Conservation (phyloP, 176 grass and related monocot species). For the Juncus inflexus region DNA sequence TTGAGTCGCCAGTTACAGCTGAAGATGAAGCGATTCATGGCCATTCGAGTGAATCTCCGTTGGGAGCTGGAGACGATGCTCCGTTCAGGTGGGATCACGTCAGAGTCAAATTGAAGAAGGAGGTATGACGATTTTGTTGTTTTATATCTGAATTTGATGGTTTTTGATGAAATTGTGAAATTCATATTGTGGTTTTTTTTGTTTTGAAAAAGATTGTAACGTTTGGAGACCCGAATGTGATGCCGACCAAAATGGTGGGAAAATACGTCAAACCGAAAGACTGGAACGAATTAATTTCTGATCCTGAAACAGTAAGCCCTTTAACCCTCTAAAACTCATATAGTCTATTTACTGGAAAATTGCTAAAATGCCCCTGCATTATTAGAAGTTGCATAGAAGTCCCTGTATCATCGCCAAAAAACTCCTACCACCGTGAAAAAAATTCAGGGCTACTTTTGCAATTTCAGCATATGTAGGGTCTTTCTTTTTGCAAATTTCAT, state of each 20-base stretch:
- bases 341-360: not conserved
- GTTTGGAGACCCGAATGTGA: conserved; percentile 74
- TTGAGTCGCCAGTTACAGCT: conserved; percentile 84
- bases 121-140: conserved; percentile 39
- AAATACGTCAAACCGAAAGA: conserved; percentile 87
- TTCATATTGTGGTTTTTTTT: conserved; percentile 6
- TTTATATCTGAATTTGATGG: conserved; percentile 12
- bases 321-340: not conserved
- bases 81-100: conserved; percentile 98
- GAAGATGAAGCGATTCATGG: conserved; percentile 97
- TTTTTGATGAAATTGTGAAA: conserved; percentile 14
- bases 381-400: too few species aligned
- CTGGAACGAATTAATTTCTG: conserved; percentile 84
- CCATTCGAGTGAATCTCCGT: conserved; percentile 68
- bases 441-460: conserved; percentile 12
- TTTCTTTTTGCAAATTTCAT: too few species aligned
- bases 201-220: conserved; percentile 65
- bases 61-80: conserved; percentile 90
- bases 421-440: too few species aligned
- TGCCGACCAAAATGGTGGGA: conserved; percentile 84
- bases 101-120: conserved; percentile 95
- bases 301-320: conserved; percentile 76
- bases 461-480: not conserved
- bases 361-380: too few species aligned
- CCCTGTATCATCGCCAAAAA: too few species aligned